phyloP scores from a whole-genome alignment of 2,329 filamentous ascomycete species.

The Nemania sp. region DNA sequence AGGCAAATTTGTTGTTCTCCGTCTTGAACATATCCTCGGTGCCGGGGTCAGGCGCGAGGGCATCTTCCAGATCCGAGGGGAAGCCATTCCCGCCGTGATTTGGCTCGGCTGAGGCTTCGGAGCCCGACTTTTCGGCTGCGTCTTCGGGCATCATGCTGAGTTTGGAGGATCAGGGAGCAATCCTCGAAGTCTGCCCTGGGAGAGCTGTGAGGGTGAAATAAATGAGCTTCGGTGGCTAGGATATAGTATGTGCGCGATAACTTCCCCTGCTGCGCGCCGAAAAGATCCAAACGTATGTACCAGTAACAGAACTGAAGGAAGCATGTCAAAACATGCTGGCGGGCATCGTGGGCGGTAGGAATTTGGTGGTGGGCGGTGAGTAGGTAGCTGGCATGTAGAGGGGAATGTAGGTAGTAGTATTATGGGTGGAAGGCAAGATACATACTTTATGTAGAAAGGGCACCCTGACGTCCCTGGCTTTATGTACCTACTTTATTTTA shows the following conservation, averaged over 20 bases:
- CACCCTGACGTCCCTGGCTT: not conserved
- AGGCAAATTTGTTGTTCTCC: not conserved
- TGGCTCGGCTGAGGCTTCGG: not conserved
- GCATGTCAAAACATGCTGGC: not conserved
- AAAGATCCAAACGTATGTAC: not conserved
- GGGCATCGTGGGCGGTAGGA: not conserved
- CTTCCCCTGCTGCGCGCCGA: not conserved
- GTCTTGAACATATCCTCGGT: not conserved
- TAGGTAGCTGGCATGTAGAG: too few relatives aligned
- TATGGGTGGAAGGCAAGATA: not conserved
- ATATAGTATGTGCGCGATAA: not conserved
- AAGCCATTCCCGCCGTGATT: not conserved
- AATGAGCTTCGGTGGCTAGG: not conserved
- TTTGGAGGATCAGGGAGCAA: not conserved
- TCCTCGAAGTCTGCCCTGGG: not conserved
- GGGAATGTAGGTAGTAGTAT: too few relatives aligned
- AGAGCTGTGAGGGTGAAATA: not conserved
- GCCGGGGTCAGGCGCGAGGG: not conserved
- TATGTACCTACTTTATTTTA: not conserved
- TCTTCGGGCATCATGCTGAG: not conserved
- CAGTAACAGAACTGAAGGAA: not conserved
- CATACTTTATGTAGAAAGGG: too few relatives aligned
- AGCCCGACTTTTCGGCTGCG: not conserved
- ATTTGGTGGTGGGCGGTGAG: too few relatives aligned
- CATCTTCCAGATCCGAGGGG: not conserved